A percentile compares a stretch with the other conserved stretches of the same genome.
These are phyloP conservation scores for Didymella pomorum DNA, from an alignment of 2,329 filamentous ascomycete species.

Conservation along the genomic window DNA sequence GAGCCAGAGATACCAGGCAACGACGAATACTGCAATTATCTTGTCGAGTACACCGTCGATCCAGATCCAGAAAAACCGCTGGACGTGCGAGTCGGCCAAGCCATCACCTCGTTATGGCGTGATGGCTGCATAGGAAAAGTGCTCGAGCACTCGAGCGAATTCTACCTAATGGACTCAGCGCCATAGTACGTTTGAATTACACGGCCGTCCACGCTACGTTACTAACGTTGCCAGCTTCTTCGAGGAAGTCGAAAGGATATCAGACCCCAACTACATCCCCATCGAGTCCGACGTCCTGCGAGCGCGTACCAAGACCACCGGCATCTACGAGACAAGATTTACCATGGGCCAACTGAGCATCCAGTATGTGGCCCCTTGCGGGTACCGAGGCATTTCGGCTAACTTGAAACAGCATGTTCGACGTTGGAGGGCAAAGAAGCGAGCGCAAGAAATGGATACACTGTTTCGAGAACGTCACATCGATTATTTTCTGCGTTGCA, in stretches of 20 bases:
- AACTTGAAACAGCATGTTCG: slow-evolving; percentile 82
- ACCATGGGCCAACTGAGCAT: slow-evolving; percentile 99
- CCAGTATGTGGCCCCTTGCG: slow-evolving; percentile 71
- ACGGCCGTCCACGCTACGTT: slow-evolving; percentile 3
- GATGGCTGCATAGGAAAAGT: slow-evolving; percentile 83
- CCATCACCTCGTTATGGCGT: slow-evolving; percentile 87
- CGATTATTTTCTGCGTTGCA: slow-evolving; percentile 98
- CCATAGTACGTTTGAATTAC: slow-evolving; percentile 77
- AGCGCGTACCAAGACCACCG: slow-evolving; percentile 96
- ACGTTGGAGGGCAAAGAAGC: slow-evolving; percentile 95
- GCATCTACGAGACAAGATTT: slow-evolving; percentile 98
- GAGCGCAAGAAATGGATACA: slow-evolving; percentile 99
- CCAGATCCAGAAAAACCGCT: slow-evolving; percentile 87
- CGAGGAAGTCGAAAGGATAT: slow-evolving; percentile 87
- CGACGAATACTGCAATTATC: slow-evolving; percentile 76
- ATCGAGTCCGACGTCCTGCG: slow-evolving; percentile 94
- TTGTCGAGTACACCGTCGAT: slow-evolving; percentile 88
- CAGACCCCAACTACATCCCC: slow-evolving; percentile 83
- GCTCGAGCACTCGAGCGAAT: slow-evolving; percentile 94
- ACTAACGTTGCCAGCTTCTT: slow-evolving; percentile 75
- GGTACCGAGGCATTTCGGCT: slow-evolving; percentile 34
- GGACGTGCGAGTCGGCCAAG: slow-evolving; percentile 80
- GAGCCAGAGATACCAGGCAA: slow-evolving; percentile 76
- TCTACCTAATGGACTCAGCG: slow-evolving; percentile 99
- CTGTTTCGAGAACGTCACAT: slow-evolving; percentile 99